Evolutionary conservation across 1,139 yeast genomes (phyloP).

Genomic region (Tardiomyces blankii): DNA sequence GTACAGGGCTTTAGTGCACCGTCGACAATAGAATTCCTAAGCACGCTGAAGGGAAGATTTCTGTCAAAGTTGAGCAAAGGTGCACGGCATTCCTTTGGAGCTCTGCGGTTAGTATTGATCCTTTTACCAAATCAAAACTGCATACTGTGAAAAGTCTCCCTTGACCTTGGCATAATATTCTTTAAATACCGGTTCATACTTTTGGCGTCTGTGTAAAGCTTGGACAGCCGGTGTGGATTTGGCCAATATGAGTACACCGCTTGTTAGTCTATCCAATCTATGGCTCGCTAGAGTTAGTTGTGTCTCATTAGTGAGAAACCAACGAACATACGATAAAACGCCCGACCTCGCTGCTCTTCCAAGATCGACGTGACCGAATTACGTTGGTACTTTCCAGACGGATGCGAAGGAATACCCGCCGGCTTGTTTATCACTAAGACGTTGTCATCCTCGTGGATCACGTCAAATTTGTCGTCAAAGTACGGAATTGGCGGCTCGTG

Average conservation of each 20-base stretch:
- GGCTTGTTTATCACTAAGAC: constrained; percentile 87
- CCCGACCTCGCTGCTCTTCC: constrained; percentile 12
- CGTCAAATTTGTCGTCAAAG: constrained; percentile 39
- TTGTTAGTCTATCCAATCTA: constrained; percentile 79
- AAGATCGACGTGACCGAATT: constrained; percentile 48
- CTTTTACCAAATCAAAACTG: no score
- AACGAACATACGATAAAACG: constrained; percentile 24
- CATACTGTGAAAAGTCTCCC: constrained; percentile 62
- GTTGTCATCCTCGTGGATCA: constrained; percentile 71
- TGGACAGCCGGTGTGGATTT: constrained; percentile 77
- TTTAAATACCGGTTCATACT: constrained; percentile 65
- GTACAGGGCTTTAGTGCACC: constrained; percentile 25
- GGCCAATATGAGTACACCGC: constrained; percentile 91
- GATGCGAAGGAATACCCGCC: constrained; percentile 89
- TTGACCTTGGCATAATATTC: constrained; percentile 79
- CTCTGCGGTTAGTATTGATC: no score
- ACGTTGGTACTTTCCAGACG: constrained; percentile 84
- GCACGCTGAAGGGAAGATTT: background rate
- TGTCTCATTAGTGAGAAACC: no score
- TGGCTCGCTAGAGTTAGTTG: constrained; percentile 37
- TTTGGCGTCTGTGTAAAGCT: constrained; percentile 57
- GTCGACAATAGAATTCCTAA: constrained; percentile 7
- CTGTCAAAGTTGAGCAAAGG: background rate
- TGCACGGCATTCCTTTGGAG: no score
- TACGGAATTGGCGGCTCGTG: constrained; percentile 89